Evolutionary conservation across 164 flowering plant genomes (phyloP).

Genomic region (Cinnamomum chago): DNA sequence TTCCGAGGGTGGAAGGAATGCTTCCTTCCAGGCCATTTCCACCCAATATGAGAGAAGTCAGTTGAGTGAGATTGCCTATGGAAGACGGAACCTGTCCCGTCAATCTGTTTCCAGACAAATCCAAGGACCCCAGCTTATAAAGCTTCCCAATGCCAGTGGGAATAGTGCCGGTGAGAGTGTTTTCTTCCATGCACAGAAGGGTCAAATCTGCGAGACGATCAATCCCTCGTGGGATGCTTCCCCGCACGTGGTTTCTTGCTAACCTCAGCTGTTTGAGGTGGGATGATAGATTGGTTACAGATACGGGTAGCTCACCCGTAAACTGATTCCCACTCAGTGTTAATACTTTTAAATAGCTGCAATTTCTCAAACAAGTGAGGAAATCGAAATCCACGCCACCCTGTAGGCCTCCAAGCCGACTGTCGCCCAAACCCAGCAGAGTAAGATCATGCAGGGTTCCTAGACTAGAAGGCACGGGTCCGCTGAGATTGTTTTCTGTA

Average conservation of each 20-base stretch:
- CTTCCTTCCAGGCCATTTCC: conserved; percentile 5
- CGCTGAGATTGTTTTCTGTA: conserved; percentile 18
- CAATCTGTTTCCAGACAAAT: background rate
- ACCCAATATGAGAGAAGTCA: background rate
- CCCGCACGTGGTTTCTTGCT: conserved; percentile 21
- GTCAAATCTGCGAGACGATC: conserved; percentile 23
- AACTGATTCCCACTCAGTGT: conserved; percentile 20
- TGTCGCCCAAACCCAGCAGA: conserved; percentile 10
- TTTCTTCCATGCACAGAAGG: conserved; percentile 8
- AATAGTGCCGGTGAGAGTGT: background rate
- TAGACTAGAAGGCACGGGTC: conserved; percentile 15
- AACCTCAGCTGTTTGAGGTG: conserved; percentile 6
- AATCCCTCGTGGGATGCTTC: conserved; percentile 32
- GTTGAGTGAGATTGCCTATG: background rate
- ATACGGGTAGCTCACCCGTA: conserved; percentile 7
- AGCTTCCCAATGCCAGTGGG: background rate
- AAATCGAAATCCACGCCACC: conserved; percentile 25
- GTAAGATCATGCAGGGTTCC: conserved; percentile 12
- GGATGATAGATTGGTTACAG: conserved; percentile 28
- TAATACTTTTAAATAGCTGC: conserved; percentile 18
- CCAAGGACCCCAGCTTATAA: background rate
- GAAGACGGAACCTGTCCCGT: background rate
- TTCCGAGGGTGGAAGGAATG: conserved; percentile 8
- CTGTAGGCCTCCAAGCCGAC: conserved; percentile 18
- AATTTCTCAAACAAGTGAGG: conserved; percentile 26